Percentiles rank a stretch among this genome's conserved stretches.
phyloP scores from a whole-genome alignment of 768 basidiomycete species.

The Rhizopogon vulgaris region DNA sequence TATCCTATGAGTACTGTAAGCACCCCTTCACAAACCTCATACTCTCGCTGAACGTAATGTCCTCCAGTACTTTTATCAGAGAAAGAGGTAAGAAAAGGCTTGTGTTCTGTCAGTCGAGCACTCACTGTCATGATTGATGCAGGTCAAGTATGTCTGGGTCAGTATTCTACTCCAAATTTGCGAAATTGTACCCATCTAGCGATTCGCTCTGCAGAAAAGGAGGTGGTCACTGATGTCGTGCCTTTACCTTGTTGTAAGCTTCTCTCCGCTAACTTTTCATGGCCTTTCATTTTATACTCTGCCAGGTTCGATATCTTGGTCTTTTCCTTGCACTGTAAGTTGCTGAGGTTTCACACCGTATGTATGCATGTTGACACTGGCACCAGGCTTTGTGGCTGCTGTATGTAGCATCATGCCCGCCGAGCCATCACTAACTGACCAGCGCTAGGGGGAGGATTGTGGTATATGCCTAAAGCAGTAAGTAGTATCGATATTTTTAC shows the following conservation, averaged over 20 bases:
- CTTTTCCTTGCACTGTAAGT: background rate
- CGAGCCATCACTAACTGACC: background rate
- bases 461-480: background rate
- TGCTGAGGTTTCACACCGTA: background rate
- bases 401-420: background rate
- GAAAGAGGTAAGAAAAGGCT: background rate
- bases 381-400: background rate
- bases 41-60: background rate
- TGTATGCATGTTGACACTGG: background rate
- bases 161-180: background rate
- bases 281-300: background rate
- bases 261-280: background rate
- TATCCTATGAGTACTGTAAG: background rate
- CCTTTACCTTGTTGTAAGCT: background rate
- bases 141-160: background rate
- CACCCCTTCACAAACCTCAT: background rate
- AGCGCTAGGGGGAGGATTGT: background rate
- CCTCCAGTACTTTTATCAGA: background rate
- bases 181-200: background rate
- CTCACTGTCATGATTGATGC: background rate
- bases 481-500: background rate
- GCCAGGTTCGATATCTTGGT: background rate
- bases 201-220: background rate
- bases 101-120: background rate
- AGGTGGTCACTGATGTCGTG: background rate